Percentiles rank a stretch among this genome's conserved stretches.
Evolutionary conservation across 192 early-diverging fungal species (phyloP).

Genomic region (Diversispora epigaea): DNA sequence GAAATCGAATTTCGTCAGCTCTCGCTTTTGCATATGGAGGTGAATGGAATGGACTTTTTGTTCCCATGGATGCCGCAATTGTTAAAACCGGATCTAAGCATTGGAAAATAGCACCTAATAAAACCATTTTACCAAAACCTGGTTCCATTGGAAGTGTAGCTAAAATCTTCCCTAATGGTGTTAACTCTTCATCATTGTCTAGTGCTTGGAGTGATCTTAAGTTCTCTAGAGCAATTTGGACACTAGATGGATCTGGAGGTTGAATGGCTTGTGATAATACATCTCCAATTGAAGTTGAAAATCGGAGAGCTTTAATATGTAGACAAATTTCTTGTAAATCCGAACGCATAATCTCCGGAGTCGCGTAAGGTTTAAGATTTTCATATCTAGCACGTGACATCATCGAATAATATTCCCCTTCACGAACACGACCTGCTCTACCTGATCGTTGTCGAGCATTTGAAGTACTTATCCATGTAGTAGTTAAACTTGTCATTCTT

Average conservation of each 20-base stretch:
- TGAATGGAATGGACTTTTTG: constrained; percentile 44
- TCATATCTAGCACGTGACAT: constrained; percentile 46
- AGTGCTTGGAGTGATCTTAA: constrained; percentile 44
- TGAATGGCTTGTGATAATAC: constrained; percentile 47
- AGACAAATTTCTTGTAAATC: constrained; percentile 54
- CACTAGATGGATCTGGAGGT: constrained; percentile 45
- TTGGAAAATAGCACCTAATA: constrained; percentile 58
- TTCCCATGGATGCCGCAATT: constrained; percentile 55
- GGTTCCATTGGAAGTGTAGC: constrained; percentile 64
- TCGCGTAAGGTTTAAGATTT: constrained; percentile 51
- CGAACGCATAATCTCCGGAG: constrained; percentile 56
- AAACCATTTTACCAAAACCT: constrained; percentile 66
- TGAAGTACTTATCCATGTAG: constrained; percentile 55
- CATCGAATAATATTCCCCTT: constrained; percentile 55
- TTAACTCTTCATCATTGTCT: constrained; percentile 53
- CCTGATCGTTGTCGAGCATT: constrained; percentile 59
- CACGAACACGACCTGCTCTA: constrained; percentile 59
- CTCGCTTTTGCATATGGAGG: constrained; percentile 39
- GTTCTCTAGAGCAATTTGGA: constrained; percentile 40
- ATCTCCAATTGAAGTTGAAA: constrained; percentile 37
- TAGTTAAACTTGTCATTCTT: constrained; percentile 43
- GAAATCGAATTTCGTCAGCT: constrained; percentile 44
- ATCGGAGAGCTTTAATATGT: constrained; percentile 50
- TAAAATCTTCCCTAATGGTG: constrained; percentile 63
- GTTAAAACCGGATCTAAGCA: constrained; percentile 71